phyloP scores from a whole-genome alignment of 805 yeast genomes.

The Pichia nakasei region DNA sequence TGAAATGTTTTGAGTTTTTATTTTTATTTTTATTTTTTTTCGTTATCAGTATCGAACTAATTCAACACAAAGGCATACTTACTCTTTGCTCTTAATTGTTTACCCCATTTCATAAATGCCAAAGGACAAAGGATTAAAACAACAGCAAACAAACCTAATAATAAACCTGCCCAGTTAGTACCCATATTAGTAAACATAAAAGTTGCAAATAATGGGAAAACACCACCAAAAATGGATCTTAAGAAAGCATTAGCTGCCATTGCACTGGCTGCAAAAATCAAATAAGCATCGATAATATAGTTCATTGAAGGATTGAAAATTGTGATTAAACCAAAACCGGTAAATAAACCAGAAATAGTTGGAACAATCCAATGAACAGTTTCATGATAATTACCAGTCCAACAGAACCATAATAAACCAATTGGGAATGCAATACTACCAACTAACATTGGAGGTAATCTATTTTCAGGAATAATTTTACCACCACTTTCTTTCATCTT shows the following conservation, averaged over 20 bases:
- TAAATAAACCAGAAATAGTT: slow-evolving; percentile 51
- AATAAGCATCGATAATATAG: slow-evolving; percentile 65
- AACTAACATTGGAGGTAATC: slow-evolving; percentile 66
- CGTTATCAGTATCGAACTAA: no score
- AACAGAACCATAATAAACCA: slow-evolving; percentile 79
- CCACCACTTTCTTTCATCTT: slow-evolving; percentile 46
- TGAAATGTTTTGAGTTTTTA: no score
- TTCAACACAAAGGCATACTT: no score
- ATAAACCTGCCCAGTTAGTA: slow-evolving; percentile 69
- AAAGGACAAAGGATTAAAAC: slow-evolving; percentile 61
- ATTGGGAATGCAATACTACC: slow-evolving; percentile 66
- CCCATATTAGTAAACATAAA: slow-evolving; percentile 66
- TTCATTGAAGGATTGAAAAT: slow-evolving; percentile 64
- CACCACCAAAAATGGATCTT: slow-evolving; percentile 59
- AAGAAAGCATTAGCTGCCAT: slow-evolving; percentile 65
- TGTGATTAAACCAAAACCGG: slow-evolving; percentile 59
- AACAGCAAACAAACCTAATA: slow-evolving; percentile 54
- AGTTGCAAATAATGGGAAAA: slow-evolving; percentile 46
- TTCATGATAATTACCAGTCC: slow-evolving; percentile 74
- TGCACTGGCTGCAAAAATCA: slow-evolving; percentile 69
- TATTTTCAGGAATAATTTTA: slow-evolving; percentile 65
- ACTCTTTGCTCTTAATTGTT: slow-evolving; percentile 44
- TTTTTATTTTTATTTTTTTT: no score
- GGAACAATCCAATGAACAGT: slow-evolving; percentile 80
- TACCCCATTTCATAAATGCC: slow-evolving; percentile 52